phyloP scores from a whole-genome alignment of 176 grass and related monocot genomes.

The Triticum timopheevii region DNA sequence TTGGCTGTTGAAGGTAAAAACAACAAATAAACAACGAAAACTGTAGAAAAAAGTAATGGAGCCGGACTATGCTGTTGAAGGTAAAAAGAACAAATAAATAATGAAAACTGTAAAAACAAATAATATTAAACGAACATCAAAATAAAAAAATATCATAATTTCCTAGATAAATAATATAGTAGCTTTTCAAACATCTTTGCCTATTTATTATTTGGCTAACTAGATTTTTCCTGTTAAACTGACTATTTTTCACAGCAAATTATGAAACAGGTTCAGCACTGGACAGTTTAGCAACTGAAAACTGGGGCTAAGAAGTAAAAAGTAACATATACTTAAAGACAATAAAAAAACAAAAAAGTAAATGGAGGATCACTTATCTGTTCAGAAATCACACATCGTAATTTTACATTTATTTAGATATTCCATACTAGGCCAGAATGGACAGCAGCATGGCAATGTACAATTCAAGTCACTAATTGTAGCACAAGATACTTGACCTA shows the following conservation, averaged over 20 bases:
- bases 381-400: constrained; percentile 8
- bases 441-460: not conserved
- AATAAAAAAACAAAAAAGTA: not conserved
- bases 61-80: constrained; percentile 49
- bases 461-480: not conserved
- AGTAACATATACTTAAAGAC: not conserved
- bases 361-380: not conserved
- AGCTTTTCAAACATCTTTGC: not conserved
- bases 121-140: not conserved
- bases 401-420: constrained; percentile 3
- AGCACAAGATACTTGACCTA: not conserved
- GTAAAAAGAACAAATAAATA: not conserved
- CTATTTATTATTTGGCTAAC: not conserved
- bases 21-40: not conserved
- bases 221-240: not conserved
- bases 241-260: not conserved
- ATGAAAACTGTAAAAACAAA: not conserved
- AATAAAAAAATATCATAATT: not conserved
- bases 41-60: not conserved
- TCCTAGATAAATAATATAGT: not conserved
- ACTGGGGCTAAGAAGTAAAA: not conserved
- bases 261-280: not conserved
- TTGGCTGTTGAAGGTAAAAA: constrained; percentile 43
- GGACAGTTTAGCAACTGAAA: not conserved
- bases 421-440: not conserved